Evolutionary conservation across 2,329 filamentous ascomycete species (phyloP).

Genomic region (Botrytis hyacinthi): DNA sequence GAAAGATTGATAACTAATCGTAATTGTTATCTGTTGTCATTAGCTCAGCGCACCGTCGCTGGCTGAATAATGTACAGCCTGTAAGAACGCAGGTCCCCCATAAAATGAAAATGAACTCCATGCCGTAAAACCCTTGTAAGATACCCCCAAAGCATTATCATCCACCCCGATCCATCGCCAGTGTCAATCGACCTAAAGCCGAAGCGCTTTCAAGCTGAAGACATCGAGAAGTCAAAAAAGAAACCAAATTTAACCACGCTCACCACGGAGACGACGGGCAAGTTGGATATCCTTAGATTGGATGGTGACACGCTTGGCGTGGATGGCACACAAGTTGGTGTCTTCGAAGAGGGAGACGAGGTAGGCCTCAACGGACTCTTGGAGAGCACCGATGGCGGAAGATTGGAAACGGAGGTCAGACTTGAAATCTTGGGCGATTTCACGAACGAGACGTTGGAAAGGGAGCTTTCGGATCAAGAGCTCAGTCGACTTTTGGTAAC

Average conservation of each 20-base stretch:
- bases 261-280: conserved; percentile 89
- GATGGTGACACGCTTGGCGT: conserved; percentile 99
- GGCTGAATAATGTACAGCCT: conserved; percentile 37
- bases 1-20: conserved; percentile 28
- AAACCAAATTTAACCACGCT: conserved; percentile 67
- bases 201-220: conserved; percentile 25
- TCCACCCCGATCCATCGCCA: conserved; percentile 26
- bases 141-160: conserved; percentile 35
- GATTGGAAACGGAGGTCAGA: conserved; percentile 97
- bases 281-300: conserved; percentile 85
- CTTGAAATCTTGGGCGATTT: conserved; percentile 96
- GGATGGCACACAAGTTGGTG: conserved; percentile 97
- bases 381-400: conserved; percentile 92
- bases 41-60: conserved; percentile 37
- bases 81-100: conserved; percentile 17
- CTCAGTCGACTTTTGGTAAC: conserved; percentile 97
- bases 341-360: conserved; percentile 98
- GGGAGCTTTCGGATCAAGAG: conserved; percentile 95
- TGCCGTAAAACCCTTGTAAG: conserved; percentile 29
- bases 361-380: conserved; percentile 98
- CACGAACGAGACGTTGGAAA: conserved; percentile 95
- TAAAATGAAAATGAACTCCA: conserved; percentile 32
- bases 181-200: conserved; percentile 18
- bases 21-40: conserved; percentile 24
- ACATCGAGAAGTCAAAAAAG: conserved; percentile 20